Evolutionary conservation across 1,284 basidiomycete genomes (phyloP).

Genomic region (Bothia castanella): DNA sequence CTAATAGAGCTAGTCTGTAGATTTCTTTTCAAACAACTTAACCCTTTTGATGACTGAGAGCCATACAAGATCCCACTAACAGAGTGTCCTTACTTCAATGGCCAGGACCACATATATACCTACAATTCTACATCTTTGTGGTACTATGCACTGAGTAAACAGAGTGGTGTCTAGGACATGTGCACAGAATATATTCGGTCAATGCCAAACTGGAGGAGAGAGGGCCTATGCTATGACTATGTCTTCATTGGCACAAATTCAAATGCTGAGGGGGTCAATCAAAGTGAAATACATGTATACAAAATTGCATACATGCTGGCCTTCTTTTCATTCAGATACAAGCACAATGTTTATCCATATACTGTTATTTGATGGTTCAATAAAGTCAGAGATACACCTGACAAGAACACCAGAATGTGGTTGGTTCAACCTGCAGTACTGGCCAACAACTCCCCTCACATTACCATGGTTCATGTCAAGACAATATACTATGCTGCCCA

Average conservation of each 20-base stretch:
- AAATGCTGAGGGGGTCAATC: too few species aligned
- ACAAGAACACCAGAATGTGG: slow-evolving; percentile 17
- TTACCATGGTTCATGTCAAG: slow-evolving; percentile 3
- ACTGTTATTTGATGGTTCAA: slow-evolving; percentile 19
- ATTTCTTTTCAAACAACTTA: too few species aligned
- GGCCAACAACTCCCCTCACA: background rate
- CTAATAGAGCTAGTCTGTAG: too few species aligned
- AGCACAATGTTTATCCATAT: slow-evolving; percentile 22
- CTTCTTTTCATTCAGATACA: slow-evolving; percentile 27
- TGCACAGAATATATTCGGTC: too few species aligned
- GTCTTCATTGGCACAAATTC: background rate
- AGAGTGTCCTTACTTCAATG: too few species aligned
- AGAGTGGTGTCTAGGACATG: too few species aligned
- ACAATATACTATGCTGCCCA: background rate
- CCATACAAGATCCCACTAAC: too few species aligned
- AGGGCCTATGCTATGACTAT: slow-evolving; percentile 1
- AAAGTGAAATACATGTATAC: slow-evolving; percentile 16
- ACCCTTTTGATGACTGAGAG: too few species aligned
- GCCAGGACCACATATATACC: too few species aligned
- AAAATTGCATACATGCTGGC: slow-evolving; percentile 16
- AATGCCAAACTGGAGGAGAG: slow-evolving; percentile 11
- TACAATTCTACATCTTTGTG: too few species aligned
- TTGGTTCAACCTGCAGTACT: slow-evolving; percentile 3
- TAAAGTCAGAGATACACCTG: slow-evolving; percentile 1
- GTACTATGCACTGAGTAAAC: too few species aligned